These are phyloP conservation scores for Alternaria brassicicola DNA, from an alignment of 2,329 filamentous ascomycete species.

Conservation along the genomic window DNA sequence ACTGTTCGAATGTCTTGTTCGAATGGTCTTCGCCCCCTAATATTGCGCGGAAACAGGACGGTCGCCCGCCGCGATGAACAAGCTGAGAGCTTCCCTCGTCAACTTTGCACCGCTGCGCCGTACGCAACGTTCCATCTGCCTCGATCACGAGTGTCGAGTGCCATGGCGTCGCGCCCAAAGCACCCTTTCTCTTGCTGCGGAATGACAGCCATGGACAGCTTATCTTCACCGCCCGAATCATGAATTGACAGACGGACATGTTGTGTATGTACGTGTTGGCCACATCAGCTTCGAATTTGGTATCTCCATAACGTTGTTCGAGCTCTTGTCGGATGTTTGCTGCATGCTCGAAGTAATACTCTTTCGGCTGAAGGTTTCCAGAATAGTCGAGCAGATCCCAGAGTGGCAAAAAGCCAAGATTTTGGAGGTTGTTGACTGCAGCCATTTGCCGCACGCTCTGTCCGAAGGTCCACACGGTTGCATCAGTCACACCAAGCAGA, in stretches of 20 bases:
- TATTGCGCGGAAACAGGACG: conserved; percentile 34
- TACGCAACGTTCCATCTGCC: conserved; percentile 28
- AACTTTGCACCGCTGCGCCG: conserved; percentile 24
- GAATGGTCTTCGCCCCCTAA: conserved; percentile 7
- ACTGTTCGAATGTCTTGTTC: conserved; percentile 27
- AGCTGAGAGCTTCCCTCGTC: conserved; percentile 30
- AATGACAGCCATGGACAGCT: conserved; percentile 38
- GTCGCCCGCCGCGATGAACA: conserved; percentile 24
- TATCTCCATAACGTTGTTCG: conserved; percentile 28
- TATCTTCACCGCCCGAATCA: conserved; percentile 38
- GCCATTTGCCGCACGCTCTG: conserved; percentile 24
- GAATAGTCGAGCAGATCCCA: conserved; percentile 27
- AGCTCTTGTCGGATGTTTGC: conserved; percentile 34
- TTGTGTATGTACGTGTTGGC: conserved; percentile 31
- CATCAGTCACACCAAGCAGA: conserved; percentile 52
- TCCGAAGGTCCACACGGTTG: conserved; percentile 51
- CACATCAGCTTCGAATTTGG: conserved; percentile 39
- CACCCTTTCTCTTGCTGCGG: conserved; percentile 28
- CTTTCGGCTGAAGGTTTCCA: conserved; percentile 24
- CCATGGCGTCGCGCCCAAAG: conserved; percentile 36
- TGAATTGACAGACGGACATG: conserved; percentile 43
- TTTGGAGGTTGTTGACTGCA: conserved; percentile 21
- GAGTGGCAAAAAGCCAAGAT: conserved; percentile 28
- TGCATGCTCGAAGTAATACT: conserved; percentile 33
- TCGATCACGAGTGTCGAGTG: conserved; percentile 29